Evolutionary conservation across 2,329 filamentous ascomycete genomes (phyloP).

Genomic region (Sclerotinia trifoliorum): DNA sequence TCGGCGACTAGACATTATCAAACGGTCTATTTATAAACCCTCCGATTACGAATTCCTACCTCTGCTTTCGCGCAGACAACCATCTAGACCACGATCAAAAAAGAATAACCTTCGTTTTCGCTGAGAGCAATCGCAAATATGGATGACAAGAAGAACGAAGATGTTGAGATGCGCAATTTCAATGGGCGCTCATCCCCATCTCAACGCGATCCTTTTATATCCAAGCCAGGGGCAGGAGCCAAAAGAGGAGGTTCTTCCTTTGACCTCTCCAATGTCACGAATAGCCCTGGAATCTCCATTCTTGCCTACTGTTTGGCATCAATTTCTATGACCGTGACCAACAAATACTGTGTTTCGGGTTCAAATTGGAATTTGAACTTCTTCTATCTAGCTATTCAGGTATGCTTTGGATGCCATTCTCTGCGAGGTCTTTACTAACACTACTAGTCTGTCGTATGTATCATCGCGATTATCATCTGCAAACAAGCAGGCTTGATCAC

Average conservation of each 20-base stretch:
- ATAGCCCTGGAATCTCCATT: constrained; percentile 78
- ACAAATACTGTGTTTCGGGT: constrained; percentile 96
- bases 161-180: constrained; percentile 46
- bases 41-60: constrained; percentile 18
- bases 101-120: constrained; percentile 15
- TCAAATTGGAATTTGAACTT: constrained; percentile 93
- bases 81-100: constrained; percentile 17
- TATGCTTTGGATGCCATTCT: constrained; percentile 47
- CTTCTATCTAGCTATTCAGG: constrained; percentile 89
- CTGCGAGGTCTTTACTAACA: constrained; percentile 25
- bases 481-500: constrained; percentile 81
- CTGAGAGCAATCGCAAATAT: constrained; percentile 49
- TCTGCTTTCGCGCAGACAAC: constrained; percentile 27
- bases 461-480: constrained; percentile 76
- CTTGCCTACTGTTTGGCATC: constrained; percentile 89
- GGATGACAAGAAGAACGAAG: constrained; percentile 88
- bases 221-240: constrained; percentile 40
- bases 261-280: constrained; percentile 51
- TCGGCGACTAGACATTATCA: constrained; percentile 1
- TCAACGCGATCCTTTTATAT: constrained; percentile 41
- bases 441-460: constrained; percentile 80
- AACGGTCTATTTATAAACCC: constrained; percentile 2
- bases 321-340: constrained; percentile 99
- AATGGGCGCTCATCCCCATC: constrained; percentile 41
- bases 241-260: constrained; percentile 27